Percentiles rank a stretch among this genome's conserved stretches.
phyloP scores from a whole-genome alignment of 345 rosid species.

The Sapria himalayana region DNA sequence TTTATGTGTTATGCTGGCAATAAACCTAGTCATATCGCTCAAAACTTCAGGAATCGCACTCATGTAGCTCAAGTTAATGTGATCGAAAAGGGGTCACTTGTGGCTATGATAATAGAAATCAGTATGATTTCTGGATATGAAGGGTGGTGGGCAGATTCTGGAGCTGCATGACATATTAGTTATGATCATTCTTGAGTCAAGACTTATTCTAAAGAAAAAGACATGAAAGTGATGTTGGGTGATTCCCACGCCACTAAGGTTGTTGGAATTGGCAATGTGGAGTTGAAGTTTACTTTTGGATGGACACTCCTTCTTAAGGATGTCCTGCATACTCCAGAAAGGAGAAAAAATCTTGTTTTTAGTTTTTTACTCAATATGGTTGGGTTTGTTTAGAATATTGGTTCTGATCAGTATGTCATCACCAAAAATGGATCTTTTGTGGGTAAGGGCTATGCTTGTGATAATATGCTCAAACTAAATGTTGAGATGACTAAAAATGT shows the following conservation, averaged over 20 bases:
- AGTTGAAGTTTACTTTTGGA: constrained; percentile 1
- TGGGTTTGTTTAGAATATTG: neutral
- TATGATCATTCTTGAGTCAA: neutral
- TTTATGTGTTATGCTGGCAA: neutral
- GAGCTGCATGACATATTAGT: neutral
- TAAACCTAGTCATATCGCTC: neutral
- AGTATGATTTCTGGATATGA: neutral
- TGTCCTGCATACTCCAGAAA: constrained; percentile 1
- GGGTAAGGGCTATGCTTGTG: neutral
- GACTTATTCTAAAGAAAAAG: neutral
- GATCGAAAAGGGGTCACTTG: neutral
- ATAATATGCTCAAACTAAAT: neutral
- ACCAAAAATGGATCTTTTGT: neutral
- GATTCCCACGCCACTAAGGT: neutral
- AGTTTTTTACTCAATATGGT: constrained; percentile 3
- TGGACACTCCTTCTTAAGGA: neutral
- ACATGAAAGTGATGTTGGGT: neutral
- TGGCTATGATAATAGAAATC: neutral
- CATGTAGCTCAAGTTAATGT: neutral
- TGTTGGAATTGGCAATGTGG: neutral
- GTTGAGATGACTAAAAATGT: neutral
- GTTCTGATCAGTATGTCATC: neutral
- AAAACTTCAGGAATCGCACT: neutral
- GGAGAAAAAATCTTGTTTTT: constrained; percentile 2
- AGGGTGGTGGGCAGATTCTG: neutral